Evolutionary conservation across 2,329 filamentous ascomycete species (phyloP), one percentile per base, ranked within the genome.

Genomic region (Colletotrichum melonis): DNA sequence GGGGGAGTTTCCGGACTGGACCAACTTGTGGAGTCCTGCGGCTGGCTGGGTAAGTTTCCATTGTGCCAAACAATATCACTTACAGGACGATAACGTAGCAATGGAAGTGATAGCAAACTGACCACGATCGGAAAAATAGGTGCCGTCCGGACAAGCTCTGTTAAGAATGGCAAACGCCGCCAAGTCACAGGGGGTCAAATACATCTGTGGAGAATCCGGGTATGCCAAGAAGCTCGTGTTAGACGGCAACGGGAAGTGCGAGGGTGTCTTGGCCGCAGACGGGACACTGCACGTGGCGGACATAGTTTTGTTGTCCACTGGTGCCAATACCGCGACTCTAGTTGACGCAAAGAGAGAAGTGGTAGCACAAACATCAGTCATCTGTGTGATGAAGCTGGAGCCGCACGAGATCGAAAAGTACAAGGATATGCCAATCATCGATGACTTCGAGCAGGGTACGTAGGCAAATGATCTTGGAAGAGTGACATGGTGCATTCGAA

Each of bases 251-350:
- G 75, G 76, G 2, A 75, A 74, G 1, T 81, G 78, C 67, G 80
- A 67, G 14, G 90, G 89, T n/a, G 90, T 88, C 9, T 81, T 83
- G 9, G 81, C 92, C 22, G 78, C 77, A 3, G 83, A 88, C 69
- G 86, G 86, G 1, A 80, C 81, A 4, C 82, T 81, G 14, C 76
- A 93, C 28, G 80, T 80, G 3, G 91, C 91, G 9, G 89, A 91
- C 74, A 82, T 92, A 7, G 88, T 91, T 32, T 84, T 94, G 56
- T 84, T 94, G 4, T 91, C 92, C 2, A 88, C 91, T 5, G 92
- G 92, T 22, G 91, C 92, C 26, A 93, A 91, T 89, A 91, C 90
- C 11, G 85, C 88, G 0, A 86, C 87, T 19, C 84, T 94, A 54
- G 82, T 94, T 67, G 90, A 93, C 77, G 84, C 93, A 0, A 86